Evolutionary conservation across 1,284 basidiomycete genomes (phyloP), one percentile per base, ranked within the genome.

Genomic region (Anthracocystis setariae): DNA sequence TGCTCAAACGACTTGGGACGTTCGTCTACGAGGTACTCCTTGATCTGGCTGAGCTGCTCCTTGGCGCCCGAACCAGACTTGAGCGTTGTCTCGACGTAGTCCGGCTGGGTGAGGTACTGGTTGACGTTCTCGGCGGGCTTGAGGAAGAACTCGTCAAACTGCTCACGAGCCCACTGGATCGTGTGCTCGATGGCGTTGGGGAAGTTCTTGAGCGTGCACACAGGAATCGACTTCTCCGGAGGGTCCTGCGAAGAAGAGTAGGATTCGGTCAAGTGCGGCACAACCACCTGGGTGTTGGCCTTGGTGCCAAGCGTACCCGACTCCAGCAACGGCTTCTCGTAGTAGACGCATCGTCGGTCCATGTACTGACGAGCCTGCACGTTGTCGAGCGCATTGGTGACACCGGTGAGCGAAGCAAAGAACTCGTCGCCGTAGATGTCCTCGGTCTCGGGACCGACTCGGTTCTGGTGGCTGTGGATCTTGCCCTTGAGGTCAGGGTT

Each of bases 341-440:
- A 98, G 86, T 98, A 93, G 38, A 99, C 92, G 81, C 96, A 98
- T 59, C 97, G 91, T 77, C 94, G 90, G 83, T 99, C 96, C 95
- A 99, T 98, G 86, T 99, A 99, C 69, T 93, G 88, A 78, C 93
- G 92, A 13, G 96, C 94, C 85, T 91, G 88, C 60, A 99, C 90
- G 73, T 99, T 99, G 85, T 99, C 96, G 62, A 99, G 86, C n/a
- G 97, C 96, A 83, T 99, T 99, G n/a, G 96, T 99, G 5, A 99
- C 94, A 62, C 93, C 93, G 76, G 98, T 92, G 39, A 99, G 88
- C 53, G 86, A 85, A 39, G 87, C 88, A 81, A 98, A 99, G 86
- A 79, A 98, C 24, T 87, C 87, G 72, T 95, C 91, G 51, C 91
- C 90, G 78, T 97, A 99, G 44, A 94, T 85, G 77, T 91, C 94